A percentile compares a stretch with the other conserved stretches of the same genome.
These are phyloP conservation scores for Aphanomyces invadans DNA, from an alignment of 352 stramenopile genomes.

Conservation along the genomic window DNA sequence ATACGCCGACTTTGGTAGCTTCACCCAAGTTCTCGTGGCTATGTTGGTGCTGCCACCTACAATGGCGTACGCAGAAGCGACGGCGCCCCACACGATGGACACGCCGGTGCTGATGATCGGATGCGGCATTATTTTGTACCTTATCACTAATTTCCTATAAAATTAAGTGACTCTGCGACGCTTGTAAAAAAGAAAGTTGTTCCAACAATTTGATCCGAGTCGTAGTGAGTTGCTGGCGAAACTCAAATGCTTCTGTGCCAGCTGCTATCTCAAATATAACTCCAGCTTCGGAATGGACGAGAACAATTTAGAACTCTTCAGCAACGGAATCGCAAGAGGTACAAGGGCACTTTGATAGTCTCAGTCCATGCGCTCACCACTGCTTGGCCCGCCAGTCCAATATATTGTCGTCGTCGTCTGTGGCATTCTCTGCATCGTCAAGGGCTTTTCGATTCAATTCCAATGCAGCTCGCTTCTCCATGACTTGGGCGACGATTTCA, in stretches of 20 bases:
- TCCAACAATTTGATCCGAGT: too few relatives aligned
- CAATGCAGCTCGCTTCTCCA: neutral
- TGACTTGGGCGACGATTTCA: constrained; percentile 10
- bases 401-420: constrained; percentile 16
- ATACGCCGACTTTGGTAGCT: constrained; percentile 66
- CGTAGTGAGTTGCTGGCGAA: too few relatives aligned
- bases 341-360: too few relatives aligned
- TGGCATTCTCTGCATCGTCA: neutral
- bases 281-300: too few relatives aligned
- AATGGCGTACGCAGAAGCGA: constrained; percentile 75
- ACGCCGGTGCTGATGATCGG: constrained; percentile 76
- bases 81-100: constrained; percentile 81
- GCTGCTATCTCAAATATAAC: too few relatives aligned
- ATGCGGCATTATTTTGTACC: constrained; percentile 71
- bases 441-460: constrained; percentile 2
- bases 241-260: too few relatives aligned
- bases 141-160: constrained; percentile 68
- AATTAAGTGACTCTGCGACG: neutral
- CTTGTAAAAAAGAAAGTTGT: constrained; percentile 3
- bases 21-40: constrained; percentile 59
- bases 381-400: constrained; percentile 20
- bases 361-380: too few relatives aligned
- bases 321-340: too few relatives aligned
- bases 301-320: too few relatives aligned
- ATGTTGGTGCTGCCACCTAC: constrained; percentile 80